Conservation (phyloP, 192 early-diverging fungal genomes). For the Hyaloraphidium curvatum region DNA sequence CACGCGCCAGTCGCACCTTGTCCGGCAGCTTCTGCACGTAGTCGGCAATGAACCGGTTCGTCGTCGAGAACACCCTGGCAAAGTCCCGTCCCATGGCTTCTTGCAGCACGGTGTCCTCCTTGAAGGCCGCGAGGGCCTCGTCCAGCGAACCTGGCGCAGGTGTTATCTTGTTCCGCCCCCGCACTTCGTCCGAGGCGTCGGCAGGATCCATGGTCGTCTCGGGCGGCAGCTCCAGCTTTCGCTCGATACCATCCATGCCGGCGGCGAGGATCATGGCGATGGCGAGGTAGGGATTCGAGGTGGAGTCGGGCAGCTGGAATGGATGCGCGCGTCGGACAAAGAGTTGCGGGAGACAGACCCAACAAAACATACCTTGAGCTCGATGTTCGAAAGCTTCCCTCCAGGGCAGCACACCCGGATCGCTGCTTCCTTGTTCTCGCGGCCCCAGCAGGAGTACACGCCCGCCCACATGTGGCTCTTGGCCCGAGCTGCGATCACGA, state of each 20-base stretch:
- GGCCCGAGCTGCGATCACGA: not conserved
- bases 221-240: not conserved
- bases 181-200: not conserved
- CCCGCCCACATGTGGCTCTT: not conserved
- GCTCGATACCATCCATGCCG: conserved; percentile 1
- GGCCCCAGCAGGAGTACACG: not conserved
- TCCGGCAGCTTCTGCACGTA: not conserved
- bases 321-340: not conserved
- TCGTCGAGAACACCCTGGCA: not conserved
- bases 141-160: not conserved
- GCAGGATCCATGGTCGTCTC: not conserved
- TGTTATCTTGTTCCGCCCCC: not conserved
- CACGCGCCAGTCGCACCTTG: no score
- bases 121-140: not conserved
- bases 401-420: not conserved
- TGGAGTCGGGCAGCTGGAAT: not conserved
- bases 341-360: not conserved
- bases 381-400: not conserved
- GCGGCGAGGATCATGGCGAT: conserved; percentile 1
- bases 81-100: not conserved
- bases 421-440: conserved; percentile 3
- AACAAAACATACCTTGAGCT: not conserved
- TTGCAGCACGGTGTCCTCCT: not conserved
- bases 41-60: not conserved
- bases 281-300: conserved; percentile 1